Percentiles rank a stretch among this genome's conserved stretches.
These are phyloP conservation scores for Rosellinia necatrix DNA, from an alignment of 2,329 filamentous ascomycete species.

Conservation along the genomic window DNA sequence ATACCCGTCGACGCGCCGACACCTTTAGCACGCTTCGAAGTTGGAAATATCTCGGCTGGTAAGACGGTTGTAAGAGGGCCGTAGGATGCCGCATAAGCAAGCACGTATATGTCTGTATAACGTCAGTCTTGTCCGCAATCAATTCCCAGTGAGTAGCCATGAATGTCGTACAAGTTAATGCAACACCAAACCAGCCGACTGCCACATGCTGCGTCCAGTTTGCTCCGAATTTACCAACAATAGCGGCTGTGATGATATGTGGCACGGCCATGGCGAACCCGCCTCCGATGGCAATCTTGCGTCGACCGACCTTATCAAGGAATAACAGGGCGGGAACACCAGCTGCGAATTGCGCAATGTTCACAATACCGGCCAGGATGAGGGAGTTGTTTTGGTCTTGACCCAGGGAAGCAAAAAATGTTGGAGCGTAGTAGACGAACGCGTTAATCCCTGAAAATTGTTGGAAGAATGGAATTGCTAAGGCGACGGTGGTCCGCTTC, in stretches of 20 bases:
- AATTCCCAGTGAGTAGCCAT: neutral
- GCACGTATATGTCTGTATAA: neutral
- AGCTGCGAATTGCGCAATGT: neutral
- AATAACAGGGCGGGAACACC: neutral
- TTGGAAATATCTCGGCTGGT: neutral
- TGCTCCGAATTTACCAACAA: neutral
- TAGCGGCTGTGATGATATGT: neutral
- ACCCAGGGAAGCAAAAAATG: conserved; percentile 52
- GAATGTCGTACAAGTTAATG: neutral
- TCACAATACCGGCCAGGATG: neutral
- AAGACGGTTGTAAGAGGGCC: neutral
- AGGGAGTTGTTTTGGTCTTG: conserved; percentile 43
- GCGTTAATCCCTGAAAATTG: conserved; percentile 55
- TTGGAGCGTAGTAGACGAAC: conserved; percentile 41
- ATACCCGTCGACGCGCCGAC: neutral
- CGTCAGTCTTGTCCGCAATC: neutral
- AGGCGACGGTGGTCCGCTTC: conserved; percentile 51
- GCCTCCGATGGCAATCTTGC: neutral
- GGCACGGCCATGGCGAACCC: neutral
- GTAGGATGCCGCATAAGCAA: neutral
- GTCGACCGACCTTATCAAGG: neutral
- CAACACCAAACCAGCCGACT: neutral
- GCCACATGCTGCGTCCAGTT: neutral
- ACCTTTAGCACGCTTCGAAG: neutral
- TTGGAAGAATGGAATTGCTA: conserved; percentile 62